Base-by-base conservation (phyloP, 345 rosid genomes). In the Orychophragmus violaceus region DNA sequence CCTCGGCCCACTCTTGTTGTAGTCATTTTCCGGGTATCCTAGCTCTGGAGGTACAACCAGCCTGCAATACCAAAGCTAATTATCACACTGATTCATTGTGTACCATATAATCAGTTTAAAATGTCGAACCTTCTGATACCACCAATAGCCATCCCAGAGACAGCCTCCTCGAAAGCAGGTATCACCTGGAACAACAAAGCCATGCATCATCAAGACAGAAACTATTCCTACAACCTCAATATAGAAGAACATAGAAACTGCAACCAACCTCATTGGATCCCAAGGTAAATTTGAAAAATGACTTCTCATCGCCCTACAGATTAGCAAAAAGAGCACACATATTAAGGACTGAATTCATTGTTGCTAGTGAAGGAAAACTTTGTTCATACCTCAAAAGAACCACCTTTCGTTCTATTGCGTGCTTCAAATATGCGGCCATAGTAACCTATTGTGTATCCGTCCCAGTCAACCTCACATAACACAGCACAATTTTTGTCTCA, bases 351-450 rank as follows among this genome's bases (percentile, higher is more conserved):
- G 32, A 35, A 29, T n/a, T 19, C 35, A 17, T 19, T 25, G 29
- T 27, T 24, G 45, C 52, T 13, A 58, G 17, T 17, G 72, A 46
- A 72, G 39, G 6, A 0, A 50, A 29, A 45, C 27, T 16, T 1
- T 5, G 42, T 46, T 17, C 60, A 50, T 70, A 89, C 98, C 95
- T 80, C 91, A 84, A 91, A 91, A 39, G 96, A 89, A 75, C 98
- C 95, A 0, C 98, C 98, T 74, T 89, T 89, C 53, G 95, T 85
- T 80, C 83, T 91, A 81, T 91, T 91, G 71, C 98, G 90, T 75
- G 98, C 98, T 85, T 91, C 98, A 83, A 91, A 91, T 63, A 91
- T 91, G 66, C 98, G 98, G 59, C 98, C 98, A 74, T 91, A 89
- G 79, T 91, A 91, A 42, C 98, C 98, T 62, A 91, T 91, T 51